These are phyloP conservation scores for Arbutus unedo DNA, from an alignment of 148 eudicot species.

Conservation along the genomic window DNA sequence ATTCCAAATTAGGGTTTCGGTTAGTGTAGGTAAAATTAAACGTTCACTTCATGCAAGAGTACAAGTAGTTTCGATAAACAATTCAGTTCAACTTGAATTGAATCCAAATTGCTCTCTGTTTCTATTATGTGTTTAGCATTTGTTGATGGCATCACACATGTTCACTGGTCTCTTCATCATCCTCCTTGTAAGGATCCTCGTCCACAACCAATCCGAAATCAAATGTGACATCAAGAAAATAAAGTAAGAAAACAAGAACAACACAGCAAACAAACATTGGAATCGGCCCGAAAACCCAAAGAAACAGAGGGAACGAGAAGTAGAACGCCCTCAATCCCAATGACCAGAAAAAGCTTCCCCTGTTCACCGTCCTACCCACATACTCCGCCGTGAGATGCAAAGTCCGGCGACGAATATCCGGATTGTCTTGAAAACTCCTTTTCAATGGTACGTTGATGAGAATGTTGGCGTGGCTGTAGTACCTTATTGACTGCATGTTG, in stretches of 20 bases:
- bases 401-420: background rate
- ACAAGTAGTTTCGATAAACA: background rate
- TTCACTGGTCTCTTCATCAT: background rate
- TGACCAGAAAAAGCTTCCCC: slow-evolving; percentile 90
- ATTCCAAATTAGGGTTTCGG: background rate
- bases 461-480: slow-evolving; percentile 87
- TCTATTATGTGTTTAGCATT: background rate
- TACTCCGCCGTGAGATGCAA: slow-evolving; percentile 40
- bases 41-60: background rate
- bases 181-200: slow-evolving; percentile 17
- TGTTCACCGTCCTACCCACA: slow-evolving; percentile 54
- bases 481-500: slow-evolving; percentile 73
- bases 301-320: slow-evolving; percentile 75
- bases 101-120: slow-evolving; percentile 9
- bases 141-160: background rate
- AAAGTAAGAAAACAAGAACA: slow-evolving; percentile 53
- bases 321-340: slow-evolving; percentile 79
- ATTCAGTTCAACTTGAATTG: slow-evolving; percentile 25
- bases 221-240: slow-evolving; percentile 57
- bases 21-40: background rate
- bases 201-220: slow-evolving; percentile 33
- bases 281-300: slow-evolving; percentile 90
- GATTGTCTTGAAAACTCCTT: slow-evolving; percentile 18
- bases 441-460: slow-evolving; percentile 77
- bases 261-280: slow-evolving; percentile 69